phyloP scores from a whole-genome alignment of 148 eudicot genomes.

The Vaccinium corymbosum region DNA sequence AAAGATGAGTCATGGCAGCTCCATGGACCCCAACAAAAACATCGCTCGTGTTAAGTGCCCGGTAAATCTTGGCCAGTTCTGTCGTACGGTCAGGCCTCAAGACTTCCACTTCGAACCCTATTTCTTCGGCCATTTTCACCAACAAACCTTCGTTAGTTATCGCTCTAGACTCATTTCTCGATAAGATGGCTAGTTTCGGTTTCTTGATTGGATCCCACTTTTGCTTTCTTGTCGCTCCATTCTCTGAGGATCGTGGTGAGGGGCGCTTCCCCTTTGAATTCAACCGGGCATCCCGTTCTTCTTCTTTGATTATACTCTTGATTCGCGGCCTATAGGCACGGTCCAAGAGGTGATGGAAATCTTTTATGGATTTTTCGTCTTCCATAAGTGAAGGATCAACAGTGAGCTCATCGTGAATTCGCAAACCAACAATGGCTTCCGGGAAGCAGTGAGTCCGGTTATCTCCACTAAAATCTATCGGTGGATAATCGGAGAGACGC shows the following conservation, averaged over 20 bases:
- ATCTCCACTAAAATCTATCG: slow-evolving; percentile 56
- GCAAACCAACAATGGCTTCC: slow-evolving; percentile 74
- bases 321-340: slow-evolving; percentile 76
- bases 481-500: slow-evolving; percentile 59
- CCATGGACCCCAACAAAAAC: slow-evolving; percentile 91
- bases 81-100: slow-evolving; percentile 51
- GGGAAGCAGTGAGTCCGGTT: slow-evolving; percentile 75
- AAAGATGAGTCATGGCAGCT: slow-evolving; percentile 83
- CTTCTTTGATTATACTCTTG: slow-evolving; percentile 48
- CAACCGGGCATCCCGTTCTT: slow-evolving; percentile 36
- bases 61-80: slow-evolving; percentile 68
- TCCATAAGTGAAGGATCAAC: slow-evolving; percentile 56
- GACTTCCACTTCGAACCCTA: slow-evolving; percentile 63
- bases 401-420: slow-evolving; percentile 76
- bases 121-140: slow-evolving; percentile 60
- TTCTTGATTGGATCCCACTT: slow-evolving; percentile 17
- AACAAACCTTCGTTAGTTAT: slow-evolving; percentile 58
- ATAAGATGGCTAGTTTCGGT: slow-evolving; percentile 66
- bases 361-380: slow-evolving; percentile 46
- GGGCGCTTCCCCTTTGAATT: slow-evolving; percentile 11
- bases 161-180: slow-evolving; percentile 68
- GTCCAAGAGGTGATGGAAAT: slow-evolving; percentile 60
- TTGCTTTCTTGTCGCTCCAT: neutral
- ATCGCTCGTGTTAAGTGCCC: slow-evolving; percentile 63
- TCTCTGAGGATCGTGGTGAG: slow-evolving; percentile 21